Evolutionary conservation across 1,284 basidiomycete genomes (phyloP), one percentile per base, ranked within the genome.

Genomic region (Phaffia rhodozyma): DNA sequence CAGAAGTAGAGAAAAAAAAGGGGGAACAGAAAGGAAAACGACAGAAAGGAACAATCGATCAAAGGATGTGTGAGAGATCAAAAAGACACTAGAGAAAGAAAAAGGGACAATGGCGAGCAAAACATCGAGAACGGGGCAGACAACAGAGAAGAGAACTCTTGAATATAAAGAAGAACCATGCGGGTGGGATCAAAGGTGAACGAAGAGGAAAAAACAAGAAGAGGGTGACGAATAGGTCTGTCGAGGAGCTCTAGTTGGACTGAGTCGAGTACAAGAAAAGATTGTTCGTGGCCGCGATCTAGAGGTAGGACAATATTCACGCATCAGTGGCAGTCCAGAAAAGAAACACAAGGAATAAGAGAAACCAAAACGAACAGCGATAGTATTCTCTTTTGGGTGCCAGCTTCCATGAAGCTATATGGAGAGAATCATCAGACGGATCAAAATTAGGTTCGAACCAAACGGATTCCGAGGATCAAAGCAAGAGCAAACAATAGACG

Each of bases 351-450:
- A 16, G 29, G 52, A 55, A 55, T 62, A 54, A 55, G 21, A 60
- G 25, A 62, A 32, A n/a, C n/a, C 43, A 51, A 58, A 20, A 81
- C 87, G 75, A 71, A 91, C 89, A 70, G 92, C 91, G 73, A 98
- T 97, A 55, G 94, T 97, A 76, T 93, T 91, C 81, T 97, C 94
- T 75, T 84, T 81, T 55, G 94, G 93, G 80, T 97, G 93, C 89
- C 91, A 97, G 77, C 91, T 96, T 62, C 89, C 89, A 75, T 93
- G 91, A 70, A 93, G 78, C 76, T 75, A 56, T 13, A 21, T 25
- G 27, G 9, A 43, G 47, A 55, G 1, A 52, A 43, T 7, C 16
- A 43, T 11, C 5, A 23, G 47, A 5, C 30, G 29, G 9, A n/a
- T 53, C 18, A 7, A 21, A n/a, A n/a, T 27, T 21, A 30, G 20